Conservation (phyloP, 1,139 yeast genomes). For the Candida mesenterica region DNA sequence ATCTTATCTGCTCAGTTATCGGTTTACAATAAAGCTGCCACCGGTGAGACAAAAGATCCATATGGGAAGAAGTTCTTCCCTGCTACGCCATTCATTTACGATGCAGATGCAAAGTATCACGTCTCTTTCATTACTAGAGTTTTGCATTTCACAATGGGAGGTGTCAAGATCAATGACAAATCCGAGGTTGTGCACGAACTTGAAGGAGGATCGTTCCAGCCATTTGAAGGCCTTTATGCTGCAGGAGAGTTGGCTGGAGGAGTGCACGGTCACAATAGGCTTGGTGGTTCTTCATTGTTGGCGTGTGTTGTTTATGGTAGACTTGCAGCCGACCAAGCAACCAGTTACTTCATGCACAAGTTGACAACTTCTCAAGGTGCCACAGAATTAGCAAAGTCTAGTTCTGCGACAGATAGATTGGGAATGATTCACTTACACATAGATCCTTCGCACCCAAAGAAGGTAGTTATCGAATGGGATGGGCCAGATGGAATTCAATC, state of each 20-base stretch:
- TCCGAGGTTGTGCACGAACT: slow-evolving; percentile 52
- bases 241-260: slow-evolving; percentile 86
- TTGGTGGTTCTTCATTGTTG: slow-evolving; percentile 74
- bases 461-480: slow-evolving; percentile 32
- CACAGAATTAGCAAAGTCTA: slow-evolving; percentile 4
- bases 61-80: slow-evolving; percentile 54
- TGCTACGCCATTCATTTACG: slow-evolving; percentile 44
- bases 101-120: slow-evolving; percentile 33
- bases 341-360: slow-evolving; percentile 31
- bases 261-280: slow-evolving; percentile 73
- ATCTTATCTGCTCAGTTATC: slow-evolving; percentile 37
- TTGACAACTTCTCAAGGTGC: slow-evolving; percentile 19
- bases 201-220: slow-evolving; percentile 24
- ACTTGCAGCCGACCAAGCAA: slow-evolving; percentile 51
- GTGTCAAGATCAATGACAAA: slow-evolving; percentile 62
- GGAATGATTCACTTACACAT: slow-evolving; percentile 47
- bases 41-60: slow-evolving; percentile 40
- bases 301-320: slow-evolving; percentile 84
- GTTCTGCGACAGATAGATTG: slow-evolving; percentile 33
- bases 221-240: slow-evolving; percentile 64
- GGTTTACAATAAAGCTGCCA: slow-evolving; percentile 48
- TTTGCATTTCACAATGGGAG: slow-evolving; percentile 86
- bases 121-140: slow-evolving; percentile 69
- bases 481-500: no score
- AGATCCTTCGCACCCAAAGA: slow-evolving; percentile 34